Evolutionary conservation across 1,139 yeast genomes (phyloP), one percentile per base, ranked within the genome.

Genomic region (Pichia sp.): DNA sequence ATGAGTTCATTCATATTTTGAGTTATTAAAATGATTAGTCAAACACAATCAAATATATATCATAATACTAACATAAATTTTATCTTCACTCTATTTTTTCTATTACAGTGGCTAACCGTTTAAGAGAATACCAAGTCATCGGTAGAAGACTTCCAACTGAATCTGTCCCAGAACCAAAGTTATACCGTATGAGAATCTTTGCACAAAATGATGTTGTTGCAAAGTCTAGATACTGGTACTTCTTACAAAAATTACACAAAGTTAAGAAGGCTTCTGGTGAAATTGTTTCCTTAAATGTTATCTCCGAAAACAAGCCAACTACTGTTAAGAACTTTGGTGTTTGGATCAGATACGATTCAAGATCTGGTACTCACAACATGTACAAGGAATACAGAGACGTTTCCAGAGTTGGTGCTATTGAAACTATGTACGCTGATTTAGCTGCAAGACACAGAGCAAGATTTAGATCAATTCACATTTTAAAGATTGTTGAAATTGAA

Each of bases 371-470:
- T 71, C 98, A 94, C 95, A 92, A 92, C 95, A 92, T 92, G 97
- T 92, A 92, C 97, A 92, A 88, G 83, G 99, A 92, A 82, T 88
- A 89, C 94, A 90, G 98, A 79, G 98, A 92, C 69, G 95, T 90
- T 67, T 79, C 97, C 80, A 94, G 99, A 81, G 95, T 89, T 61
- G 96, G 89, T 74, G 98, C 98, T 67, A 97, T 92, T 71, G 96
- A 87, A 76, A 81, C 95, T 73, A 85, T 92, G 85, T 92, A 92
- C 94, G 92, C 87, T 77, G 98, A 94, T 77, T 86, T 92, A 85
- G 99, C 99, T 77, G 97, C 98, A 66, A 92, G 98, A 81, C 99
- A 92, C 95, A 89, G 98, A 85, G 94, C 98, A 71, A 89, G 99
- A 83, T 92, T 92, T 83, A 88, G 98, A 85, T 85, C 92, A 66